Evolutionary conservation across 2,329 filamentous ascomycete species (phyloP), one percentile per base, ranked within the genome.

Genomic region (Xylariaceae sp.): DNA sequence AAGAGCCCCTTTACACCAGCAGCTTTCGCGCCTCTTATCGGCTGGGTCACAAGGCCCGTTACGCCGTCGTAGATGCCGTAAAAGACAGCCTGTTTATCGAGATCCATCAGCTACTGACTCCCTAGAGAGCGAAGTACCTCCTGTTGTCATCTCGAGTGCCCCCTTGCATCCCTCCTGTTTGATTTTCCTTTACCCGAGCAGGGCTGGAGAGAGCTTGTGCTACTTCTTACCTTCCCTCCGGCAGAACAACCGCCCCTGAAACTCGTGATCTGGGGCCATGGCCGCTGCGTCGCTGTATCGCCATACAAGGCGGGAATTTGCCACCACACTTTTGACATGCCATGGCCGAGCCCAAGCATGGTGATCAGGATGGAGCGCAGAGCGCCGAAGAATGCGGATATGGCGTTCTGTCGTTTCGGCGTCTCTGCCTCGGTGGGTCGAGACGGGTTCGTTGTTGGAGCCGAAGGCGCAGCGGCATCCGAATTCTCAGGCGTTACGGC

Each of bases 321-420:
- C 48, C 48, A 51, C n/a, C 47, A 51, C 30, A 51, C 46, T 17
- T 51, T 47, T 6, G 48, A 44, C 48, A 51, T 51, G 30, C 48
- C 41, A 18, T 51, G 48, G 11, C 48, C 48, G 14, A 51, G 18
- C 12, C 35, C 36, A n/a, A 51, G 19, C 35, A 51, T 51, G 6
- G 44, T 44, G 18, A 44, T 44, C 30, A 51, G 47, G 5, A 51
- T 18, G 6, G 48, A 51, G 6, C 39, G 40, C 14, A 51, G 19
- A 30, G 36, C 14, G 35, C 44, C 38, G n/a, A 51, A 38, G 22
- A 51, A 44, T n/a, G 38, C 9, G 18, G 47, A 14, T 11, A 51
- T 15, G 12, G 48, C 44, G 15, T 12, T 43, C 7, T 27, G 22
- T 27, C 22, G 22, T 27, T 27, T 27, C 22, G 22, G 22, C 22